Evolutionary conservation across 2,329 filamentous ascomycete species (phyloP).

Genomic region (Pleomassaria siparia): DNA sequence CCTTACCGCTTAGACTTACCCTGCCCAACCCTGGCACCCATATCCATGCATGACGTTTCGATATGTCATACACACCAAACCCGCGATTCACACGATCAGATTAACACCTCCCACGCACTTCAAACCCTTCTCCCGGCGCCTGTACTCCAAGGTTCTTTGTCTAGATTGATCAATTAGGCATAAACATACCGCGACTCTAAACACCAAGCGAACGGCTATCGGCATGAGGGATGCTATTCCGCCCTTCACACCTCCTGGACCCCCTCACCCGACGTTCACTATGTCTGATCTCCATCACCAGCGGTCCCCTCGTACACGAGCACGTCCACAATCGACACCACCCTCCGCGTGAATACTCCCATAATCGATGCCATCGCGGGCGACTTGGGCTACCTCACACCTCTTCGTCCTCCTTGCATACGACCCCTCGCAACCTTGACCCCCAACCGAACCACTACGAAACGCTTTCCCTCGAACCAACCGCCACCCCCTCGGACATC

Average conservation of each 20-base stretch:
- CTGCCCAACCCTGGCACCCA: constrained; percentile 1
- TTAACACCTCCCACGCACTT: neutral
- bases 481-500: constrained; percentile 73
- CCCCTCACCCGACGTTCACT: constrained; percentile 13
- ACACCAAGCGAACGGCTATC: constrained; percentile 13
- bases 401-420: constrained; percentile 51
- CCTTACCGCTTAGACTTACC: constrained; percentile 8
- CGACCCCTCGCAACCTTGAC: constrained; percentile 43
- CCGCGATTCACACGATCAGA: neutral
- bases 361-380: neutral
- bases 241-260: constrained; percentile 17
- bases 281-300: neutral
- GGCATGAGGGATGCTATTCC: constrained; percentile 67
- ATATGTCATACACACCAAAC: constrained; percentile 4
- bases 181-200: neutral
- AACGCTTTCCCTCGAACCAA: constrained; percentile 69
- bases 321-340: constrained; percentile 4
- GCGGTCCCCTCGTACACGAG: neutral
- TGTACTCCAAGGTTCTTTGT: too few relatives aligned
- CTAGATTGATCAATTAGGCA: neutral
- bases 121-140: too few relatives aligned
- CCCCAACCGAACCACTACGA: constrained; percentile 72
- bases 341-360: neutral
- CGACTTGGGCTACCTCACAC: neutral
- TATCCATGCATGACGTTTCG: constrained; percentile 39